Conservation (phyloP, 768 basidiomycete genomes). For the Panaeolus cyanescens region DNA sequence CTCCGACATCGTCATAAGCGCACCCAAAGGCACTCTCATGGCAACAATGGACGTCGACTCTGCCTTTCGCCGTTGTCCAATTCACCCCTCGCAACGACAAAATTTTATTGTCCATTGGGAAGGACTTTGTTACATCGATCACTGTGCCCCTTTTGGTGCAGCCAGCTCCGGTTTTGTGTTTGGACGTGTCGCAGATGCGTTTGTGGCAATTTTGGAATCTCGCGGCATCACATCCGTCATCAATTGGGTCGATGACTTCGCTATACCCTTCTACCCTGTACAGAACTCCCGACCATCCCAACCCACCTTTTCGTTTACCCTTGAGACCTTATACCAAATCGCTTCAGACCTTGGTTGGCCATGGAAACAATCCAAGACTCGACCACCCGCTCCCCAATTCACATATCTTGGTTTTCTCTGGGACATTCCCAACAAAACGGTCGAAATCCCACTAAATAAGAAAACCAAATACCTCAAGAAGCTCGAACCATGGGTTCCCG, state of each 20-base stretch:
- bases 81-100: conserved; percentile 25
- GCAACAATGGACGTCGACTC: conserved; percentile 39
- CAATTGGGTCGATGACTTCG: conserved; percentile 40
- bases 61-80: conserved; percentile 35
- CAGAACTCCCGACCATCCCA: neutral
- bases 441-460: conserved; percentile 32
- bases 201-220: conserved; percentile 19
- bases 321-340: conserved; percentile 22
- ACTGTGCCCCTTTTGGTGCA: conserved; percentile 26
- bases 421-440: conserved; percentile 27
- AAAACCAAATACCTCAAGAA: conserved; percentile 26
- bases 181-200: conserved; percentile 30
- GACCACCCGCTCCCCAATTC: conserved; percentile 26
- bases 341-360: conserved; percentile 31
- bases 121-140: conserved; percentile 27
- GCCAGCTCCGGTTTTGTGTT: conserved; percentile 29
- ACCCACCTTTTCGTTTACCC: conserved; percentile 16
- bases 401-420: conserved; percentile 40
- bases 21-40: conserved; percentile 33
- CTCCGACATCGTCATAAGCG: conserved; percentile 10
- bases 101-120: conserved; percentile 24
- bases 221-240: conserved; percentile 18
- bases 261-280: conserved; percentile 25
- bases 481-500: conserved; percentile 19
- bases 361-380: conserved; percentile 32